Evolutionary conservation across 2,329 filamentous ascomycete genomes (phyloP), one percentile per base, ranked within the genome.

Genomic region (Scortechinia acanthostroma): DNA sequence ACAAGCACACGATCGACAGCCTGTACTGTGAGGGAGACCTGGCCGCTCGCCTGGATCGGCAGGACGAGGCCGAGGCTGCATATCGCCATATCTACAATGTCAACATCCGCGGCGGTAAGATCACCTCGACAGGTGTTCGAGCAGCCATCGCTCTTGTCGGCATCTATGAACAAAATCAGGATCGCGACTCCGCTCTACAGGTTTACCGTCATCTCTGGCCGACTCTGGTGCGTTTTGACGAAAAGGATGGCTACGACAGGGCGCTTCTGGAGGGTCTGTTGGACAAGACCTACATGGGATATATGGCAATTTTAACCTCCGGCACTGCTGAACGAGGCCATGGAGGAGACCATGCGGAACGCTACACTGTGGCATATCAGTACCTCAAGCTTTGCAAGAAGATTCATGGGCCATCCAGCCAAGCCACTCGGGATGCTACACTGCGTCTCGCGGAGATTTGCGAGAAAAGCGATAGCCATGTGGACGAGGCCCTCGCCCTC

Each of bases 1-100:
- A 40, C 35, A 40, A 40, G 35, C 35, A 40, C 20, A 40, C 35
- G 6, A 40, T 40, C 6, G 35, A 40, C 10, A 40, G 17, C 17
- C 10, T 40, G 35, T 40, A 40, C 17, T 17, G 6, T 19, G 10
- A 40, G 35, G 35, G 10, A 10, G 10, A 10, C 6, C 17, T 40
- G 10, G 35, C 35, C 14, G 20, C 10, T 13, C 35, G 35, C 6
- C 35, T 40, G 13, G 35, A 40, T 6, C 10, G 6, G 6, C 10
- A 40, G 6, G 10, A 10, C 35, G 35, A 40, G 6, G 35, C 35
- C 6, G 17, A 40, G 35, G 17, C 14, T 17, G 20, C 10, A 6
- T 40, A 40, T 19, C 10, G 17, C 10, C 6, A 6, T 6, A 40
- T 40, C 35, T 40, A 40, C 17, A 6, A 10, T 19, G 10, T 6